Conservation (phyloP, 352 stramenopile genomes). For the Phytophthora podocarpi region DNA sequence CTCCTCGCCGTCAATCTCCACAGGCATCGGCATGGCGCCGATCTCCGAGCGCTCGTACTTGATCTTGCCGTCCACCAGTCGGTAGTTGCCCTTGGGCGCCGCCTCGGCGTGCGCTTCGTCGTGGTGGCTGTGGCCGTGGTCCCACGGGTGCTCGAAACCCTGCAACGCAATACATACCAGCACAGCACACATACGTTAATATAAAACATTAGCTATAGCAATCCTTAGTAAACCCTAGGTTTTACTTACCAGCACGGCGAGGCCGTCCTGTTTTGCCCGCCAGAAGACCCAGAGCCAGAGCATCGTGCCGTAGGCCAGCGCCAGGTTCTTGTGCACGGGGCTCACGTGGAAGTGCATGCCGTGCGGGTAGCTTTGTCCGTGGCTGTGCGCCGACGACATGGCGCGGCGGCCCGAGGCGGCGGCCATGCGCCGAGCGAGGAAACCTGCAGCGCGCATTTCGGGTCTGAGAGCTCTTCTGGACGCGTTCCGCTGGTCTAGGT, state of each 20-base stretch:
- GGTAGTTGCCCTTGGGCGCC: conserved; percentile 36
- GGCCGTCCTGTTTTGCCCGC: conserved; percentile 88
- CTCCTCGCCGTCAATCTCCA: conserved; percentile 52
- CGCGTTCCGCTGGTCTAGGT: conserved; percentile 27
- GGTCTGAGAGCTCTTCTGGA: not conserved
- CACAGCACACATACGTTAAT: not conserved
- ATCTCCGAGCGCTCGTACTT: conserved; percentile 76
- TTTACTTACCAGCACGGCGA: conserved; percentile 62
- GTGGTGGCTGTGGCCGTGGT: conserved; percentile 70
- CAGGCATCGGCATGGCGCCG: conserved; percentile 61
- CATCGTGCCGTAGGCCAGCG: conserved; percentile 87
- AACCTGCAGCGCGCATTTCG: conserved; percentile 47
- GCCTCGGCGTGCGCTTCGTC: conserved; percentile 49
- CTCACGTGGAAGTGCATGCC: conserved; percentile 91
- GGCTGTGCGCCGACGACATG: conserved; percentile 63
- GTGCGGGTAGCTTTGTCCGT: conserved; percentile 74
- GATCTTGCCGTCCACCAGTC: conserved; percentile 53
- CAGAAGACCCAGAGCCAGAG: conserved; percentile 93
- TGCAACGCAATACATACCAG: conserved; percentile 34
- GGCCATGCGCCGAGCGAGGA: conserved; percentile 60
- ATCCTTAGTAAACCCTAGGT: not conserved
- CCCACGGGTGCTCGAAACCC: conserved; percentile 88
- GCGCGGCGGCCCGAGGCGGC: conserved; percentile 46
- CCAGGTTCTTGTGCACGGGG: conserved; percentile 88
- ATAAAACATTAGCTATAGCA: not conserved